Percentiles rank a stretch among this genome's conserved stretches.
phyloP scores from a whole-genome alignment of 2,329 filamentous ascomycete species.

The Phoma sp. region DNA sequence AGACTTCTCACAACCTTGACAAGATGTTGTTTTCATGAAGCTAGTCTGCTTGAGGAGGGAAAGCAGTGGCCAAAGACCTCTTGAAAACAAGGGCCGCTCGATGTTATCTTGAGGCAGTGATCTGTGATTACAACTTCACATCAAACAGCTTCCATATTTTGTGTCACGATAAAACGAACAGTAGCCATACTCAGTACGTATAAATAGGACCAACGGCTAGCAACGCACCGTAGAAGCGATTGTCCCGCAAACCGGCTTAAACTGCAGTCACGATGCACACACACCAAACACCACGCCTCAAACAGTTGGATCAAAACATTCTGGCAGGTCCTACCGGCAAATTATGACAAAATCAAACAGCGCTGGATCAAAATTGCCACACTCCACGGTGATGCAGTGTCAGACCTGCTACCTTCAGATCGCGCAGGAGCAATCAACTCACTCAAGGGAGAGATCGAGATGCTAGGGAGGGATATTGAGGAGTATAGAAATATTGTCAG shows the following conservation, averaged over 20 bases:
- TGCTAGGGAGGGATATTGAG: constrained; percentile 20
- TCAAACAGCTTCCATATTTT: background rate
- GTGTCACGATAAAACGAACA: no score
- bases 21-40: background rate
- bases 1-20: background rate
- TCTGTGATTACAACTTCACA: background rate
- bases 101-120: background rate
- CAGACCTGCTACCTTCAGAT: constrained; percentile 1
- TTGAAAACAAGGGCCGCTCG: background rate
- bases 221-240: background rate
- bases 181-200: background rate
- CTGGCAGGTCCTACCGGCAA: constrained; percentile 7
- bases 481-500: constrained; percentile 14
- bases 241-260: background rate
- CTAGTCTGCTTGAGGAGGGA: background rate
- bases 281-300: background rate
- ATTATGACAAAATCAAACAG: constrained; percentile 7
- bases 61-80: background rate
- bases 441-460: constrained; percentile 22
- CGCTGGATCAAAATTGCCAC: constrained; percentile 5
- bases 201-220: background rate
- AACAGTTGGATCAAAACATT: constrained; percentile 7
- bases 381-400: background rate
- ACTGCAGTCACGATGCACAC: background rate
- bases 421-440: constrained; percentile 14